Evolutionary conservation across 768 basidiomycete species (phyloP), one percentile per base, ranked within the genome.

Genomic region (Mrakia blollopis): DNA sequence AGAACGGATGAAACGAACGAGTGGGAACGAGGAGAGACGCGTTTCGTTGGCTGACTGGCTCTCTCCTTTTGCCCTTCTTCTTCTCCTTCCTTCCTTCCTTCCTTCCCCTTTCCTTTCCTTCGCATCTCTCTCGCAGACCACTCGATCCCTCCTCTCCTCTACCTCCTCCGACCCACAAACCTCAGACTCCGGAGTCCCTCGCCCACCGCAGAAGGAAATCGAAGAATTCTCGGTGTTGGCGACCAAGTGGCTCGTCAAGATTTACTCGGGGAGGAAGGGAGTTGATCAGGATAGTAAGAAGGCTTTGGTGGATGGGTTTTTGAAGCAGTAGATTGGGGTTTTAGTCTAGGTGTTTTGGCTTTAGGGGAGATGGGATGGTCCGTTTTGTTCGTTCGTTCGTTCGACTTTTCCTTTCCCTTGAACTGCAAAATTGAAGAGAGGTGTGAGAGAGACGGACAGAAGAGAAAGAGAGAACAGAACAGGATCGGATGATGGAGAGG

Each of bases 221-320:
- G 85, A 86, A 54, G 82, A 87, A 28, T 85, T 93, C 44, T 90
- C 91, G 79, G 89, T 90, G 79, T 85, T 92, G 18, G 90, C 91
- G 8, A 91, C 89, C 21, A 91, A 92, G 81, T 85, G 89, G 30
- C 84, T 93, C 28, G 85, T 90, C 65, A 87, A 87, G 13, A 87
- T 88, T 0, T 92, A 92, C 77, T 74, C 76, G 25, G 50, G 60
- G 60, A 77, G 68, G 68, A 65, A 61, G 67, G 54, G 39, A 41
- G 63, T 39, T 14, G 23, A 52, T 25, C 60, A 39, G 61, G 65
- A 57, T 30, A 44, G 47, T 18, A 72, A 54, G 60, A 61, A 13
- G 50, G 72, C 72, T 11, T 9, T 72, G 28, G 35, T 72, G 30
- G 72, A 72, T 47, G 72, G 72, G 18, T 72, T 72, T 7, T 54